Conservation (phyloP, 2,329 filamentous ascomycete species). For the Xylariaceae sp. region DNA sequence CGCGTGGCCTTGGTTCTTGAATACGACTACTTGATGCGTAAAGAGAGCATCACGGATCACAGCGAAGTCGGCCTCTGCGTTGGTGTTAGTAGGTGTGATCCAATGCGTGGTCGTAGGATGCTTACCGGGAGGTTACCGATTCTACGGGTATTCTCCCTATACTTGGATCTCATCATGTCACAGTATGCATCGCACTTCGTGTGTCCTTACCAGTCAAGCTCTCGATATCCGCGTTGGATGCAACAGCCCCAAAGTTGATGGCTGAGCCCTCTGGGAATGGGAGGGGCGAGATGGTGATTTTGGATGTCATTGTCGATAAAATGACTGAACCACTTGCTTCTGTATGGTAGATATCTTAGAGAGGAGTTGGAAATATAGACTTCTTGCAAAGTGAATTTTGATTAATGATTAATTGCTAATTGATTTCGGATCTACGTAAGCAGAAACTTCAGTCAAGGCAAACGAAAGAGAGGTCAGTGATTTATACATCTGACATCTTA, state of each 20-base stretch:
- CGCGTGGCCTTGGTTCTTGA: constrained; percentile 62
- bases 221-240: constrained; percentile 57
- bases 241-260: constrained; percentile 58
- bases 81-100: constrained; percentile 13
- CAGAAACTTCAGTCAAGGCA: too few relatives aligned
- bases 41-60: constrained; percentile 64
- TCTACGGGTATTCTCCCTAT: constrained; percentile 52
- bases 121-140: constrained; percentile 59
- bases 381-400: not conserved
- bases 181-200: constrained; percentile 1
- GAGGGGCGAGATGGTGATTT: constrained; percentile 37
- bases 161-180: constrained; percentile 15
- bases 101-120: constrained; percentile 3
- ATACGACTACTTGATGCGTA: constrained; percentile 63
- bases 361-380: not conserved
- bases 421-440: too few relatives aligned
- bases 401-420: not conserved
- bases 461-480: not conserved
- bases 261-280: constrained; percentile 32
- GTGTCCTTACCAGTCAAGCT: constrained; percentile 54
- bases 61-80: constrained; percentile 59
- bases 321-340: not conserved
- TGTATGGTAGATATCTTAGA: not conserved
- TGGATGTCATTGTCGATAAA: constrained; percentile 10
- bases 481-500: constrained; percentile 6